Evolutionary conservation across 2,329 filamentous ascomycete species (phyloP).

Genomic region (Sordariomycetes sp.): DNA sequence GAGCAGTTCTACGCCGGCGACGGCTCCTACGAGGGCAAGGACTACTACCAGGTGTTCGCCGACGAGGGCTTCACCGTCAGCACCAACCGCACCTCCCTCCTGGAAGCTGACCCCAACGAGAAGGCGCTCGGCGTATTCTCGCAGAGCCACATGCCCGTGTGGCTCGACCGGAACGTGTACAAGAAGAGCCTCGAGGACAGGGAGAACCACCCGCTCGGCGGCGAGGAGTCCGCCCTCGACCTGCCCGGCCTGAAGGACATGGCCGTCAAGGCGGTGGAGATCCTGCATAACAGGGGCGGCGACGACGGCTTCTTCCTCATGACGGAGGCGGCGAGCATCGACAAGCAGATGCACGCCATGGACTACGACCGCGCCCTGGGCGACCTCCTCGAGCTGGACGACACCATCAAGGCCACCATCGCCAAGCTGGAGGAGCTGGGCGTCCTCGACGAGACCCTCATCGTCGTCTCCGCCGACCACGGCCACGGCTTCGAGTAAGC

Average conservation of each 20-base stretch:
- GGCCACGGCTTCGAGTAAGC: conserved; percentile 67
- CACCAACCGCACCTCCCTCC: conserved; percentile 63
- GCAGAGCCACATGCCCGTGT: conserved; percentile 65
- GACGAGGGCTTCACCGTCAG: conserved; percentile 63
- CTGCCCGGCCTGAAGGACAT: conserved; percentile 81
- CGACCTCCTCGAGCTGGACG: conserved; percentile 76
- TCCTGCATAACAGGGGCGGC: conserved; percentile 56
- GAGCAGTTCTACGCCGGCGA: conserved; percentile 65
- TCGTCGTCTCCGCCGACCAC: conserved; percentile 79
- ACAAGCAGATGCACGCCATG: conserved; percentile 81
- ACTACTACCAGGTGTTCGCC: conserved; percentile 71
- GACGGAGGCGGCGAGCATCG: conserved; percentile 75
- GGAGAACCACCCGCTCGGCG: conserved; percentile 60
- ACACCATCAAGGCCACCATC: conserved; percentile 68
- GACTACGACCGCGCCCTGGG: conserved; percentile 81
- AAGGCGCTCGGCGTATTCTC: conserved; percentile 71
- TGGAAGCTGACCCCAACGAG: conserved; percentile 42
- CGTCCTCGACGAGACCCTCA: conserved; percentile 63
- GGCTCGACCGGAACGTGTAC: conserved; percentile 80
- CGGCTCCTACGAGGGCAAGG: conserved; percentile 55
- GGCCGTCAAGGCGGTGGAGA: conserved; percentile 77
- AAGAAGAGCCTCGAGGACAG: conserved; percentile 54
- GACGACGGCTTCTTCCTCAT: conserved; percentile 78
- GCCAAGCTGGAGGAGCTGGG: conserved; percentile 55
- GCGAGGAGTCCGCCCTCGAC: conserved; percentile 53